phyloP scores from a whole-genome alignment of 2,329 filamentous ascomycete genomes.

The Stagonosporopsis vannaccii region DNA sequence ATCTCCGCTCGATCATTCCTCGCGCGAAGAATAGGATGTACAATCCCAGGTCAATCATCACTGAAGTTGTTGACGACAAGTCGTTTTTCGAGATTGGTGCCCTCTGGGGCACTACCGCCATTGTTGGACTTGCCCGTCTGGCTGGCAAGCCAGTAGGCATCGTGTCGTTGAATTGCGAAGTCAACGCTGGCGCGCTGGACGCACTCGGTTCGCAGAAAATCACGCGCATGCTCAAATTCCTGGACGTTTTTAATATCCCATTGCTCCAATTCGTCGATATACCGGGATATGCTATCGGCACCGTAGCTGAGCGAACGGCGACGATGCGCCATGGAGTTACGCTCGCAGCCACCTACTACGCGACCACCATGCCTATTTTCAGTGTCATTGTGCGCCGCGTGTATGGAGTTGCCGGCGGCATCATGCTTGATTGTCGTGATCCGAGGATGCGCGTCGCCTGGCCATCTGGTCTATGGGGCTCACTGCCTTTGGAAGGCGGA shows the following conservation, averaged over 20 bases:
- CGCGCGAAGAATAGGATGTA: conserved; percentile 67
- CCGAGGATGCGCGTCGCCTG: conserved; percentile 68
- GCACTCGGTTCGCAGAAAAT: conserved; percentile 68
- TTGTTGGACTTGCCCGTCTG: conserved; percentile 66
- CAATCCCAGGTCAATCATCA: conserved; percentile 64
- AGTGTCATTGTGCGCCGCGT: conserved; percentile 67
- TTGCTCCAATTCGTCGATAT: conserved; percentile 70
- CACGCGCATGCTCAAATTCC: conserved; percentile 66
- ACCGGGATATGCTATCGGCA: conserved; percentile 68
- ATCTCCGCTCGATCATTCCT: conserved; percentile 64
- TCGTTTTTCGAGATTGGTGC: conserved; percentile 71
- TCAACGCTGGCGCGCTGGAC: conserved; percentile 67
- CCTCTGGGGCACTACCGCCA: conserved; percentile 68
- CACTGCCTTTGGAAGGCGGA: conserved; percentile 67
- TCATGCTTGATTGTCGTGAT: conserved; percentile 70
- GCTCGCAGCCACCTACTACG: conserved; percentile 67
- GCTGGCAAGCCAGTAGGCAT: conserved; percentile 66
- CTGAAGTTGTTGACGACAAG: conserved; percentile 61
- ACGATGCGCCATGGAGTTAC: conserved; percentile 71
- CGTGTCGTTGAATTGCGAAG: conserved; percentile 66
- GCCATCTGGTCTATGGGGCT: conserved; percentile 70
- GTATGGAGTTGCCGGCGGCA: conserved; percentile 69
- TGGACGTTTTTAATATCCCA: conserved; percentile 71
- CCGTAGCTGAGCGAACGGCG: conserved; percentile 66
- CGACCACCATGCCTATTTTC: conserved; percentile 69